Percentiles rank a stretch among this genome's conserved stretches.
phyloP scores from a whole-genome alignment of 495 filamentous ascomycete species.

The Penicillium silybi region DNA sequence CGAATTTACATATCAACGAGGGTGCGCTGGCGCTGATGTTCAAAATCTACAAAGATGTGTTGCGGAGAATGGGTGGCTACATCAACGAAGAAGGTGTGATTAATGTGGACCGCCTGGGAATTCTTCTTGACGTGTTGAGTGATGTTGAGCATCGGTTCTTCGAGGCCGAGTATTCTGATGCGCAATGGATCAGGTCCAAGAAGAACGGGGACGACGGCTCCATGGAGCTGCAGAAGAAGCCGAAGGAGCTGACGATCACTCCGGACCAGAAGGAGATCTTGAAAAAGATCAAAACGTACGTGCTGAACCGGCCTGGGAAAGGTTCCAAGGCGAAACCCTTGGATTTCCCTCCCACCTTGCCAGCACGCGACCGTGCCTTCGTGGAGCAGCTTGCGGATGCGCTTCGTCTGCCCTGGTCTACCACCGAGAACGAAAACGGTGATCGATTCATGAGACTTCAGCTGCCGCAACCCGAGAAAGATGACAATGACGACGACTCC shows the following conservation, averaged over 20 bases:
- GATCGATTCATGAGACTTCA: slow-evolving; percentile 74
- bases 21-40: slow-evolving; percentile 96
- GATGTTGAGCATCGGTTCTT: slow-evolving; percentile 88
- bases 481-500: slow-evolving; percentile 49
- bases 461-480: slow-evolving; percentile 50
- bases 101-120: slow-evolving; percentile 71
- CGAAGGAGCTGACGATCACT: slow-evolving; percentile 65
- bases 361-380: slow-evolving; percentile 86
- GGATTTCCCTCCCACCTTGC: slow-evolving; percentile 69
- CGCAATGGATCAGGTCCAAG: slow-evolving; percentile 88
- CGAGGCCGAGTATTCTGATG: slow-evolving; percentile 82
- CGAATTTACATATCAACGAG: slow-evolving; percentile 97
- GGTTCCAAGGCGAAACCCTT: slow-evolving; percentile 46
- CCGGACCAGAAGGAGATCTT: slow-evolving; percentile 76
- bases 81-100: slow-evolving; percentile 95
- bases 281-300: slow-evolving; percentile 75
- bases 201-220: slow-evolving; percentile 33
- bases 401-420: slow-evolving; percentile 77
- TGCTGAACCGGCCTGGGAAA: slow-evolving; percentile 56
- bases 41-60: slow-evolving; percentile 85
- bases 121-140: slow-evolving; percentile 78
- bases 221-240: slow-evolving; percentile 59
- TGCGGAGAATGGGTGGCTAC: slow-evolving; percentile 87
- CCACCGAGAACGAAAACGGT: slow-evolving; percentile 71
- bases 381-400: slow-evolving; percentile 82